Conservation (phyloP, 768 basidiomycete genomes). For the Tylopilus balloui region DNA sequence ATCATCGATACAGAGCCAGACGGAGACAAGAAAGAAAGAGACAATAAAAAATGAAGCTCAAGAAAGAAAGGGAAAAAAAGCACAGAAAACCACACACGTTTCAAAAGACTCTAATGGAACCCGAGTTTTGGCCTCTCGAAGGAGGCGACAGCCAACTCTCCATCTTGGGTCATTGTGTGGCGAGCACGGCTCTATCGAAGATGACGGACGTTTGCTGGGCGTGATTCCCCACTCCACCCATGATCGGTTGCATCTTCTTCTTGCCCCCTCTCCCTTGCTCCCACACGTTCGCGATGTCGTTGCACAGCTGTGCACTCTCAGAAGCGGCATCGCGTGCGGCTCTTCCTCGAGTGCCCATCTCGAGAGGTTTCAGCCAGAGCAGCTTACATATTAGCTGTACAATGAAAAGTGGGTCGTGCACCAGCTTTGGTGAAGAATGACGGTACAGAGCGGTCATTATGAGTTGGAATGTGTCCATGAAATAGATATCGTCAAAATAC, state of each 20-base stretch:
- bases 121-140: constrained; percentile 29
- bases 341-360: no score
- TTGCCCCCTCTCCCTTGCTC: constrained; percentile 25
- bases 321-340: neutral
- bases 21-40: no score
- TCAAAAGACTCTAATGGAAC: constrained; percentile 30
- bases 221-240: constrained; percentile 20
- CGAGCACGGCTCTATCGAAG: constrained; percentile 26
- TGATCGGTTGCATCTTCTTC: constrained; percentile 14
- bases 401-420: no score
- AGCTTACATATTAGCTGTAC: no score
- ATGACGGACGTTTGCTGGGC: constrained; percentile 21
- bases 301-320: constrained; percentile 4
- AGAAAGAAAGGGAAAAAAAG: neutral
- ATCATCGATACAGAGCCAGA: constrained; percentile 3
- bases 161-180: constrained; percentile 34
- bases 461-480: no score
- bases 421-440: no score
- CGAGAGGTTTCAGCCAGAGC: no score
- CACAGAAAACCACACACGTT: constrained; percentile 3
- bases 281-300: constrained; percentile 13
- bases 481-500: no score
- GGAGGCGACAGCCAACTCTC: constrained; percentile 31
- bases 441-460: no score
- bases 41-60: neutral